Conservation (phyloP, 345 rosid species). For the Heritiera fomes region DNA sequence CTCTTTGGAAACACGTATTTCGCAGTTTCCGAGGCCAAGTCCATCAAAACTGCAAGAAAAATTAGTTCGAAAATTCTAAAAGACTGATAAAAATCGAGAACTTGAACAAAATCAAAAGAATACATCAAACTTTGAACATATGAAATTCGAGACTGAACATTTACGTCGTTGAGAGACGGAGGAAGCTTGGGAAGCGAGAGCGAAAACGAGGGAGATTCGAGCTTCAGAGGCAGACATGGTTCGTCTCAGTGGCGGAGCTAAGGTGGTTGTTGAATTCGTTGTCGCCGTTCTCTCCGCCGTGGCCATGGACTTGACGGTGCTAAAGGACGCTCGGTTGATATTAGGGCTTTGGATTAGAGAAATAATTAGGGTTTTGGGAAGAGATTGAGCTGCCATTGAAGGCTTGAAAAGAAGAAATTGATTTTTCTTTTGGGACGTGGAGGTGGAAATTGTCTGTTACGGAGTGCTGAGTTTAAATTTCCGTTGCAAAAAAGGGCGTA, state of each 20-base stretch:
- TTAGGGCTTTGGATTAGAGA: slow-evolving; percentile 6
- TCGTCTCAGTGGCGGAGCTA: slow-evolving; percentile 40
- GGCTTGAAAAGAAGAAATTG: slow-evolving; percentile 22
- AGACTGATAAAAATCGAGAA: neutral
- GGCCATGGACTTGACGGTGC: slow-evolving; percentile 37
- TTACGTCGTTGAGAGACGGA: slow-evolving; percentile 83
- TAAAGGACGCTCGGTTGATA: slow-evolving; percentile 18
- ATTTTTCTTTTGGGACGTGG: neutral
- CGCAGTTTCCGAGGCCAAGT: slow-evolving; percentile 68
- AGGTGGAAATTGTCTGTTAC: neutral
- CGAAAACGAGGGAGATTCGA: slow-evolving; percentile 76
- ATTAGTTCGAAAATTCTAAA: neutral
- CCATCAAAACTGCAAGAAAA: slow-evolving; percentile 57
- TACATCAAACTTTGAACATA: neutral
- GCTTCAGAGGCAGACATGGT: slow-evolving; percentile 60
- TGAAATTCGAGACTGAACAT: slow-evolving; percentile 31
- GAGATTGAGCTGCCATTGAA: slow-evolving; percentile 34
- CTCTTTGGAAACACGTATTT: slow-evolving; percentile 82
- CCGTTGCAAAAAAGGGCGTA: neutral
- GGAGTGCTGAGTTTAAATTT: slow-evolving; percentile 1
- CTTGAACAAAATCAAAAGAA: neutral
- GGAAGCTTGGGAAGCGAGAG: slow-evolving; percentile 77
- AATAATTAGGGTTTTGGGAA: slow-evolving; percentile 18
- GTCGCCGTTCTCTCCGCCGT: slow-evolving; percentile 22
- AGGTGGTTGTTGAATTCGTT: slow-evolving; percentile 8